Conservation (phyloP, 2,329 filamentous ascomycete genomes). For the Aspergillus luchuensis region DNA sequence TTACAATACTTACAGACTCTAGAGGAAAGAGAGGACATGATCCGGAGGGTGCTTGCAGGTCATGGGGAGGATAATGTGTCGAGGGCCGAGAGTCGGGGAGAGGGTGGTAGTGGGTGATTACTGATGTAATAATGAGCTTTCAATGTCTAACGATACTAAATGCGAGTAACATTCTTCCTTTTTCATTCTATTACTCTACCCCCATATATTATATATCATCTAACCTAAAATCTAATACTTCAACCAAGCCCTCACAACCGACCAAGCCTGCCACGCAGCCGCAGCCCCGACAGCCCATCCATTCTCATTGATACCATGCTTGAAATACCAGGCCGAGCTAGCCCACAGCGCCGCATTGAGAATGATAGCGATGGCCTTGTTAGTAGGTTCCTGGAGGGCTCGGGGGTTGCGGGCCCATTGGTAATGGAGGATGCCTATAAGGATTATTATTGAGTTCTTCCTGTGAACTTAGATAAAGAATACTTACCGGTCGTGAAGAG, state of each 20-base stretch:
- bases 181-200: too few species aligned
- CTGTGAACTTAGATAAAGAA: neutral
- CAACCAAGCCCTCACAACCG: constrained; percentile 17
- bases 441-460: neutral
- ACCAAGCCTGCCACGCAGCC: constrained; percentile 28
- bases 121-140: too few species aligned
- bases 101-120: too few species aligned
- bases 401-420: constrained; percentile 15
- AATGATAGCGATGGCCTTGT: constrained; percentile 32
- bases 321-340: constrained; percentile 36
- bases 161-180: too few species aligned
- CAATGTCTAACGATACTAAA: too few species aligned
- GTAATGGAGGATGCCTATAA: constrained; percentile 18
- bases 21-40: too few species aligned
- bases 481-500: neutral
- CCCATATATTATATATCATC: too few species aligned
- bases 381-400: constrained; percentile 29
- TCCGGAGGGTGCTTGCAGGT: too few species aligned
- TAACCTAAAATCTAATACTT: neutral
- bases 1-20: too few species aligned
- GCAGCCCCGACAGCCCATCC: constrained; percentile 23
- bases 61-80: too few species aligned
- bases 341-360: constrained; percentile 29
- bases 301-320: constrained; percentile 29
- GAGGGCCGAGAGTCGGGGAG: too few species aligned